phyloP scores from a whole-genome alignment of 2,329 filamentous ascomycete genomes.

The Scortechinia acanthostroma region DNA sequence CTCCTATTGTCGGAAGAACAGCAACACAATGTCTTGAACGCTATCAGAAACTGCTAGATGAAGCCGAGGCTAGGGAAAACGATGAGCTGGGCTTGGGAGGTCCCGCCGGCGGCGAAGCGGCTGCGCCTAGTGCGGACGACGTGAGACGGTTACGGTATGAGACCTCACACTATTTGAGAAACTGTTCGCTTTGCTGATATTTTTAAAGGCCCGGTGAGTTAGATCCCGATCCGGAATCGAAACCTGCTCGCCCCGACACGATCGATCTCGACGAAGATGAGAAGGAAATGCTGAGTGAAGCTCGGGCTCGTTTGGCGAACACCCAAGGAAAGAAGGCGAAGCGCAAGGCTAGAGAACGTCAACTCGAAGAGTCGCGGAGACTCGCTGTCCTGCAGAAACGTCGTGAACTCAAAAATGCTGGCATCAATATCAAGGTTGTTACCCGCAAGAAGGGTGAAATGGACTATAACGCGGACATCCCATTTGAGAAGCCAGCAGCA shows the following conservation, averaged over 20 bases:
- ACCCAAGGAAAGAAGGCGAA: slow-evolving; percentile 99
- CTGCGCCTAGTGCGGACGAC: slow-evolving; percentile 85
- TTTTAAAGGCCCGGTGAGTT: slow-evolving; percentile 69
- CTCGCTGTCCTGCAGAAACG: slow-evolving; percentile 89
- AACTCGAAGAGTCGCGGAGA: slow-evolving; percentile 87
- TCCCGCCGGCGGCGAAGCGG: slow-evolving; percentile 76
- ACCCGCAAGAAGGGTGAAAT: slow-evolving; percentile 92
- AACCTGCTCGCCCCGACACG: slow-evolving; percentile 89
- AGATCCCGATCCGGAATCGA: slow-evolving; percentile 94
- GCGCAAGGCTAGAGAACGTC: slow-evolving; percentile 88
- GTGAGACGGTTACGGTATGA: slow-evolving; percentile 68
- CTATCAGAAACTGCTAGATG: slow-evolving; percentile 92
- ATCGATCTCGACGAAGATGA: slow-evolving; percentile 98
- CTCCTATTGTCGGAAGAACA: slow-evolving; percentile 89
- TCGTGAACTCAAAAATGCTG: slow-evolving; percentile 90
- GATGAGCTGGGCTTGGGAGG: slow-evolving; percentile 72
- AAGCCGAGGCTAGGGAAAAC: slow-evolving; percentile 83
- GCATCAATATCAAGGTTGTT: slow-evolving; percentile 94
- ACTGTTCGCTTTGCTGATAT: not conserved
- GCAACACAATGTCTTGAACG: slow-evolving; percentile 95
- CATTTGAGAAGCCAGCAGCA: slow-evolving; percentile 87
- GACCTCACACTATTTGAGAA: too few relatives aligned
- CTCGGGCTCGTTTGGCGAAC: slow-evolving; percentile 89
- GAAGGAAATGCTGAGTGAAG: slow-evolving; percentile 98
- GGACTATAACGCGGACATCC: slow-evolving; percentile 99